These are phyloP conservation scores for Chrysoporthe deuterocubensis DNA, from an alignment of 2,329 filamentous ascomycete species.

Conservation along the genomic window DNA sequence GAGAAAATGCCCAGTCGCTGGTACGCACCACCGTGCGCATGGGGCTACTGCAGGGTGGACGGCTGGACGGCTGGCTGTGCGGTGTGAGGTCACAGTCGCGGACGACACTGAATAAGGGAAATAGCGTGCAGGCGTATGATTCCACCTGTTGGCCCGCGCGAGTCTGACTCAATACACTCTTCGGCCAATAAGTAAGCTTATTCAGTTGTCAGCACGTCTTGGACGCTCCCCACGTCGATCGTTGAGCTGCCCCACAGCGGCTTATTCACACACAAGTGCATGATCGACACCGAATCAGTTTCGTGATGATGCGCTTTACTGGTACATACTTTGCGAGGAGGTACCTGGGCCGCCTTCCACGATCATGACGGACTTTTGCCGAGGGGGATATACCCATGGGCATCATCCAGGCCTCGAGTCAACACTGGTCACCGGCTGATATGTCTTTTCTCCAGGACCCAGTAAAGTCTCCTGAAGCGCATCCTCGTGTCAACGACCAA, in stretches of 20 bases:
- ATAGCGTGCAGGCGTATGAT: constrained; percentile 6
- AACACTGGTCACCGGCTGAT: no score
- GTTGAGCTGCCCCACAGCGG: constrained; percentile 4
- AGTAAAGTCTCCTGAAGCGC: no score
- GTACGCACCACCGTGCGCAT: not conserved
- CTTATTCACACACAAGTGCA: not conserved
- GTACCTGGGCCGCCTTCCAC: not conserved
- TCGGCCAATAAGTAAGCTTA: constrained; percentile 22
- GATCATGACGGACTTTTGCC: no score
- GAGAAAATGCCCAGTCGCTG: no score
- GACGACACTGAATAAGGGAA: not conserved
- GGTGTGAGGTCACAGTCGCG: not conserved
- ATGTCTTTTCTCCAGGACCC: no score
- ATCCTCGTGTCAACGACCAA: no score
- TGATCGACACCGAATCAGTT: not conserved
- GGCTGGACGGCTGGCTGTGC: no score
- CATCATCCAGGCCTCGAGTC: no score
- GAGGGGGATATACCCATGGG: no score
- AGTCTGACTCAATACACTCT: not conserved
- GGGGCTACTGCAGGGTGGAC: not conserved
- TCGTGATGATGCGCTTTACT: not conserved
- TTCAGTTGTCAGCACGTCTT: constrained; percentile 17
- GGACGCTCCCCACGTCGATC: constrained; percentile 10
- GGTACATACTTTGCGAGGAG: not conserved
- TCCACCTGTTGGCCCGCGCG: not conserved